Evolutionary conservation across 345 rosid species (phyloP).

Genomic region (Turnera subulata): DNA sequence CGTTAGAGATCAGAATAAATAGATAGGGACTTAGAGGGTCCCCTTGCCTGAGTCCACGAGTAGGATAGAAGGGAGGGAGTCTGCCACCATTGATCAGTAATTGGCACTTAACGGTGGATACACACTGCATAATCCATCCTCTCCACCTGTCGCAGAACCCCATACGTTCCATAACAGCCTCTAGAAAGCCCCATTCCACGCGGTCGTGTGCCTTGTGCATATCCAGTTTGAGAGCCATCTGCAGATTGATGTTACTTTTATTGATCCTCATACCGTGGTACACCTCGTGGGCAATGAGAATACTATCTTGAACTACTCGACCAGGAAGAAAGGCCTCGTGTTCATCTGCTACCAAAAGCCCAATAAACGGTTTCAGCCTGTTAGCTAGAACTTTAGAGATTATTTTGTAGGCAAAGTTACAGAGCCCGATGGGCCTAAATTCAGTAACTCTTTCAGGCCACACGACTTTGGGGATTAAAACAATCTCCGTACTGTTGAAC

Average conservation of each 20-base stretch:
- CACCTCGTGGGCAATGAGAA: not conserved
- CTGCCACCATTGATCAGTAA: not conserved
- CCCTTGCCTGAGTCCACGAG: too few species aligned
- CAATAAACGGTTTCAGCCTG: not conserved
- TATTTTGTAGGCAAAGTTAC: too few species aligned
- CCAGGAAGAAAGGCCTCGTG: conserved; percentile 1
- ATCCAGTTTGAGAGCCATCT: not conserved
- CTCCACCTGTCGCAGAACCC: not conserved
- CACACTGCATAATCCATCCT: too few species aligned
- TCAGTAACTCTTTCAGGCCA: not conserved
- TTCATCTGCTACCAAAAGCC: not conserved
- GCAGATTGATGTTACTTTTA: too few species aligned
- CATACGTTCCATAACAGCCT: not conserved
- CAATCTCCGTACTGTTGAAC: not conserved
- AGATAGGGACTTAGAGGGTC: too few species aligned
- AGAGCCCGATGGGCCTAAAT: not conserved
- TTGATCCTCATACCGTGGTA: not conserved
- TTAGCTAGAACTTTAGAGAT: not conserved
- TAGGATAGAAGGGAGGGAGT: too few species aligned
- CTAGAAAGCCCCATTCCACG: not conserved
- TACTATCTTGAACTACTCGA: not conserved
- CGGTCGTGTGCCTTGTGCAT: not conserved
- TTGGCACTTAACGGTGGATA: not conserved
- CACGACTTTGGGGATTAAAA: not conserved
- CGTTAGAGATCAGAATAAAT: too few species aligned